These are phyloP conservation scores for Botrytis paeoniae DNA, from an alignment of 2,329 filamentous ascomycete species.

Conservation along the genomic window DNA sequence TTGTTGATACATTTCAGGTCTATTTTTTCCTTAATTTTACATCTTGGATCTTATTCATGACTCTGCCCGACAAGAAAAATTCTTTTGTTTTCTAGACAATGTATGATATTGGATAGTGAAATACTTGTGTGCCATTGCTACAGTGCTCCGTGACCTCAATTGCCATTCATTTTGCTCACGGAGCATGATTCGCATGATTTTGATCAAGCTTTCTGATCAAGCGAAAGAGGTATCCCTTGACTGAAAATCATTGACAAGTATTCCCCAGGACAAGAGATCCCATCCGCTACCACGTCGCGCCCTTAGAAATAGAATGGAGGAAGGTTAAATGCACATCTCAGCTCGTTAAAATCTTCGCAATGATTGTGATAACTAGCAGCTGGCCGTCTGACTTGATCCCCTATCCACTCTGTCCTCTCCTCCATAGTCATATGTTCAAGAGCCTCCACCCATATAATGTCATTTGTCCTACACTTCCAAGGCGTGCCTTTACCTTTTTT, in stretches of 20 bases:
- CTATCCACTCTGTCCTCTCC: not conserved
- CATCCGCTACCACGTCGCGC: accelerated
- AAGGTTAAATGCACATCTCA: not conserved
- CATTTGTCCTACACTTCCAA: not conserved
- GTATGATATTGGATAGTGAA: no score
- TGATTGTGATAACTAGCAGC: not conserved
- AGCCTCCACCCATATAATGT: not conserved
- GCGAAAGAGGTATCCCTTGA: not conserved
- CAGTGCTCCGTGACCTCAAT: no score
- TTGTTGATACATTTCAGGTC: not conserved
- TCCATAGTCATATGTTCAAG: not conserved
- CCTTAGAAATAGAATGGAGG: not conserved
- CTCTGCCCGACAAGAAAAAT: not conserved
- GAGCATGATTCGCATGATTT: not conserved
- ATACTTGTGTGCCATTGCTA: not conserved
- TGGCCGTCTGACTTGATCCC: not conserved
- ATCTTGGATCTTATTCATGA: not conserved
- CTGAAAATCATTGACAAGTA: not conserved
- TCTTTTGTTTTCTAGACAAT: not conserved
- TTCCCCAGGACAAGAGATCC: not conserved
- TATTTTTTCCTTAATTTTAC: not conserved
- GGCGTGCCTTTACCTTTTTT: not conserved
- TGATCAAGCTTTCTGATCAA: not conserved
- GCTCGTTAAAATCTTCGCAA: not conserved
- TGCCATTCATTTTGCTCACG: not conserved